A percentile compares a stretch with the other conserved stretches of the same genome.
phyloP scores from a whole-genome alignment of 441 rosid genomes.

The Breynia disticha region DNA sequence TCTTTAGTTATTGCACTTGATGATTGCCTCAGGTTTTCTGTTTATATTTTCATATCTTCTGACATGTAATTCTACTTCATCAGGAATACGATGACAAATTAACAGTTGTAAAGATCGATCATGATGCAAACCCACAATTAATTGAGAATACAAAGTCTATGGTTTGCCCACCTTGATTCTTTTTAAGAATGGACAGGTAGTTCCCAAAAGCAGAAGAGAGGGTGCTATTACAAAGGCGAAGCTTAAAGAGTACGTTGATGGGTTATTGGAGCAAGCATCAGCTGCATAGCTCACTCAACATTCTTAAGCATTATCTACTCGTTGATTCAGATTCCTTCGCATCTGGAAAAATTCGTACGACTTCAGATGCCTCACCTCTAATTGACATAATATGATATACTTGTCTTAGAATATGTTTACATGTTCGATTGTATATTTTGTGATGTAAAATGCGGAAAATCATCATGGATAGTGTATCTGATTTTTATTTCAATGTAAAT shows the following conservation, averaged over 20 bases:
- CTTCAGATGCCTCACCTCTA: background rate
- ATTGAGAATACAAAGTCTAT: constrained; percentile 59
- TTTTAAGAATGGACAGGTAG: constrained; percentile 61
- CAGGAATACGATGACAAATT: constrained; percentile 59
- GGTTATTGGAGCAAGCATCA: constrained; percentile 34
- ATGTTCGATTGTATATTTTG: background rate
- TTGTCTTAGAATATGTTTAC: background rate
- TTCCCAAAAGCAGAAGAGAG: constrained; percentile 66
- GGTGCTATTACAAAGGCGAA: constrained; percentile 64
- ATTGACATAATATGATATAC: background rate
- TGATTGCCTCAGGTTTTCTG: background rate
- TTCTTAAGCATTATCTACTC: constrained; percentile 1
- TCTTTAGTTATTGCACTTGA: background rate
- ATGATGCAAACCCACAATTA: constrained; percentile 51
- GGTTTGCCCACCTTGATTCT: constrained; percentile 68
- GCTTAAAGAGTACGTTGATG: constrained; percentile 59
- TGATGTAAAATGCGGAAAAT: background rate
- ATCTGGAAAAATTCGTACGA: background rate
- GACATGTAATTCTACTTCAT: constrained; percentile 2
- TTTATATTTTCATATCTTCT: background rate
- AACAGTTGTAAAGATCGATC: constrained; percentile 68
- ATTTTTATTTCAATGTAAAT: background rate
- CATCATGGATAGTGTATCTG: background rate
- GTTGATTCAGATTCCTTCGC: background rate
- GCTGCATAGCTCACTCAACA: constrained; percentile 26